phyloP scores from a whole-genome alignment of 2,329 filamentous ascomycete genomes.

The Cladophialophora yegresii region DNA sequence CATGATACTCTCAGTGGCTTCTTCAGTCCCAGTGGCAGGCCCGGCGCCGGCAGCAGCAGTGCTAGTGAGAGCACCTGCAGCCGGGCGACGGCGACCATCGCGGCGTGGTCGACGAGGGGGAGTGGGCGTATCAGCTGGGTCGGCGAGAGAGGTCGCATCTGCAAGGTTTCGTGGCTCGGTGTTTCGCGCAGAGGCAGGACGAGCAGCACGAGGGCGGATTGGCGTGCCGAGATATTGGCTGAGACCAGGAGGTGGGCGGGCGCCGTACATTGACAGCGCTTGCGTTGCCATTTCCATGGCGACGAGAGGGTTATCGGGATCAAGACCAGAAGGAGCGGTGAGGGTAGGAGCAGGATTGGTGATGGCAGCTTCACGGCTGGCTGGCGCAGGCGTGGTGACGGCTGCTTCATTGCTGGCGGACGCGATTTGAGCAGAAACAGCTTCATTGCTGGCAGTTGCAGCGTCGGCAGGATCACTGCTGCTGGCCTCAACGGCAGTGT shows the following conservation, averaged over 20 bases:
- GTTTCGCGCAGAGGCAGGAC: neutral
- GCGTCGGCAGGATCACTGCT: neutral
- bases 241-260: neutral
- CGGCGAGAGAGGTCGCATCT: neutral
- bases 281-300: conserved; percentile 1
- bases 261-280: conserved; percentile 1
- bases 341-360: neutral
- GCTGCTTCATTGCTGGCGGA: neutral
- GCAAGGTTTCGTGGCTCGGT: neutral
- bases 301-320: neutral
- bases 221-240: neutral
- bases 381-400: neutral
- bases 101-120: neutral
- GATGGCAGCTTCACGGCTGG: neutral
- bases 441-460: neutral
- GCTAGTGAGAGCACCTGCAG: neutral
- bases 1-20: neutral
- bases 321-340: neutral
- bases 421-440: neutral
- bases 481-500: neutral
- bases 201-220: neutral
- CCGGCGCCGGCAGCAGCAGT: no score
- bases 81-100: neutral
- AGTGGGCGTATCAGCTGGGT: neutral
- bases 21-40: neutral